Base-by-base conservation (phyloP, 805 yeast species). In the Saccharomycopsis fibuligera region DNA sequence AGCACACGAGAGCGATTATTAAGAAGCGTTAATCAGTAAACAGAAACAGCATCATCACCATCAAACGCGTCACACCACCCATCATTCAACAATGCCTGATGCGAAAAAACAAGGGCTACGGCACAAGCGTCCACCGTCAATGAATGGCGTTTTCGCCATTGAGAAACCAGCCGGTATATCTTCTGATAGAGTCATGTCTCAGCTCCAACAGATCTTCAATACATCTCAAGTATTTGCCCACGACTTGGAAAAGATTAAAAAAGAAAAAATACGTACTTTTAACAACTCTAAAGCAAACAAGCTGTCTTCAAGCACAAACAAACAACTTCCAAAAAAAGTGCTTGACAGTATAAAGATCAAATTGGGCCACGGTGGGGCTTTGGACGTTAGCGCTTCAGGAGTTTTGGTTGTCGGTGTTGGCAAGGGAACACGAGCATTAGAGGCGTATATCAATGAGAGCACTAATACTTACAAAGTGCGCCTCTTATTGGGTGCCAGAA, bases 361-460 rank as follows among this genome's bases (percentile, higher is more conserved):
- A 60, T 83, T 91, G 72, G 99, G 99, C 1, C 99, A 93, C 63
- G 99, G 99, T 17, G 99, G 99, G 8, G 93, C 99, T 0, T 69
- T 93, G 35, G 99, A 93, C 60, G 97, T 98, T 0, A 66, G 86
- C 39, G 99, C 99, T 0, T 81, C 89, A n/a, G 99, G 99, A 9
- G 90, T 91, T 1, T 65, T 86, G 37, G 91, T 95, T 1, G 73
- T 93, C 48, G 99, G 99, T 4, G 78, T 93, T n/a, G 96, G 96
- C 4, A 54, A 72, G 1, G 99, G 99, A 2, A 93, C 99, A 2
- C 93, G 91, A 62, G 69, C 76, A 60, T 68, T 93, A 38, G 82
- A 79, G 48, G 70, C 76, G 51, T 89, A 84, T 59, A 70, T 91
- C 19, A 79, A 79, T 27, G 84, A 82, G 27, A 81, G 95, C 51